These are phyloP conservation scores for Perkinsus chesapeaki DNA, from an alignment of 169 alveolate species.

Conservation along the genomic window DNA sequence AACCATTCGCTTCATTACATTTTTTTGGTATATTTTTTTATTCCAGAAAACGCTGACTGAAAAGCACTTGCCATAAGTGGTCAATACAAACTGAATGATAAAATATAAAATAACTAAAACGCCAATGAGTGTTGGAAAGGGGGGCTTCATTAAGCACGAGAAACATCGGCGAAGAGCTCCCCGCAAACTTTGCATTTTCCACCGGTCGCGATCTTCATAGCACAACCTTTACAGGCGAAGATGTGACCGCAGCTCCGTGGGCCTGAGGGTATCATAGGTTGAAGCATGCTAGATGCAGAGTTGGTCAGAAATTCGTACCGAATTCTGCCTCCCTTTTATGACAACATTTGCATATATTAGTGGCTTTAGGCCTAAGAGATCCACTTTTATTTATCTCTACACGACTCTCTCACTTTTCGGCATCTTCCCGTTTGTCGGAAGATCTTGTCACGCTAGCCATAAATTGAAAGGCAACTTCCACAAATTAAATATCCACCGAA, in stretches of 20 bases:
- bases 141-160: neutral
- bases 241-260: neutral
- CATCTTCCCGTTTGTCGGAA: too few species aligned
- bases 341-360: neutral
- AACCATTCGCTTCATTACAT: neutral
- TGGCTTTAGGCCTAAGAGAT: neutral
- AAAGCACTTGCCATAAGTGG: slow-evolving; percentile 14
- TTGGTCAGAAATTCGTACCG: neutral
- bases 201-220: neutral
- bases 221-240: neutral
- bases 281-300: neutral
- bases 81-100: neutral
- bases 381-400: too few species aligned
- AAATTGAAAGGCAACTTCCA: too few species aligned
- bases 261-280: neutral
- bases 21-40: neutral
- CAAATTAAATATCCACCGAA: too few species aligned
- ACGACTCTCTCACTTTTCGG: too few species aligned
- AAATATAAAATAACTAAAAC: neutral
- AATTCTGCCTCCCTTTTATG: neutral
- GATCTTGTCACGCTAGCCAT: too few species aligned
- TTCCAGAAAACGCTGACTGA: neutral
- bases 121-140: neutral
- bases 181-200: neutral
- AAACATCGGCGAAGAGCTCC: neutral